Evolutionary conservation across 108 stramenopile species (phyloP).

Genomic region (Discostella pseudostelligera): DNA sequence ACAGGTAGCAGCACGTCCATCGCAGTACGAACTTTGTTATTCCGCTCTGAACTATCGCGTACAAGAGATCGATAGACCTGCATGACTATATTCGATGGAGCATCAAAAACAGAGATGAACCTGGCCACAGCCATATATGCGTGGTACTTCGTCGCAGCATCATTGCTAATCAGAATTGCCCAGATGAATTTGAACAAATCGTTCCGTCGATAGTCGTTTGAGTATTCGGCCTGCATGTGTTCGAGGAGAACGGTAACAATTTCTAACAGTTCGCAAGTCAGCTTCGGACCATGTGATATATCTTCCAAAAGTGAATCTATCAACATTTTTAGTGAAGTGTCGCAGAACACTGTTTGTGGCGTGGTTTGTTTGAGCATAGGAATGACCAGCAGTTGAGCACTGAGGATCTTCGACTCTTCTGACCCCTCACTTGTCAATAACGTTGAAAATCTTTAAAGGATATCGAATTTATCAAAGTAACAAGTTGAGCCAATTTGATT

Average conservation of each 20-base stretch:
- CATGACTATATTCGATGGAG: slow-evolving; percentile 83
- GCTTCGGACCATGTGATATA: slow-evolving; percentile 50
- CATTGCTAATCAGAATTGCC: slow-evolving; percentile 82
- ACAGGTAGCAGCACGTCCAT: slow-evolving; percentile 86
- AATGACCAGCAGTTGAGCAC: slow-evolving; percentile 65
- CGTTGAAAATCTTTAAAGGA: slow-evolving; percentile 71
- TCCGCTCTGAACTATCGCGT: slow-evolving; percentile 79
- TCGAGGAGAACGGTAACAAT: slow-evolving; percentile 82
- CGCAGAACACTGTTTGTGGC: slow-evolving; percentile 12
- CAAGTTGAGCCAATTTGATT: neutral
- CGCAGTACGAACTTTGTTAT: slow-evolving; percentile 73
- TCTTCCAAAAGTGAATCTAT: slow-evolving; percentile 1
- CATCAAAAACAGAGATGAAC: slow-evolving; percentile 79
- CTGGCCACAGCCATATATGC: slow-evolving; percentile 87
- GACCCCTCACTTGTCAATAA: slow-evolving; percentile 70
- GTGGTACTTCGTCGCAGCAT: slow-evolving; percentile 84
- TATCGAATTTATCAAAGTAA: neutral
- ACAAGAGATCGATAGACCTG: slow-evolving; percentile 86
- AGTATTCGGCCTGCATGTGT: slow-evolving; percentile 45
- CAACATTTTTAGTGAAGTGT: slow-evolving; percentile 14
- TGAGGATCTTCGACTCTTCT: slow-evolving; percentile 79
- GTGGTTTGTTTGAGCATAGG: slow-evolving; percentile 58
- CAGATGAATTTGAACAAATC: slow-evolving; percentile 92
- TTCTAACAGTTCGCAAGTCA: slow-evolving; percentile 87
- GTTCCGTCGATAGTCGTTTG: slow-evolving; percentile 55